Evolutionary conservation across 2,329 filamentous ascomycete genomes (phyloP), one percentile per base, ranked within the genome.

Genomic region (Cladorrhinum sp.): DNA sequence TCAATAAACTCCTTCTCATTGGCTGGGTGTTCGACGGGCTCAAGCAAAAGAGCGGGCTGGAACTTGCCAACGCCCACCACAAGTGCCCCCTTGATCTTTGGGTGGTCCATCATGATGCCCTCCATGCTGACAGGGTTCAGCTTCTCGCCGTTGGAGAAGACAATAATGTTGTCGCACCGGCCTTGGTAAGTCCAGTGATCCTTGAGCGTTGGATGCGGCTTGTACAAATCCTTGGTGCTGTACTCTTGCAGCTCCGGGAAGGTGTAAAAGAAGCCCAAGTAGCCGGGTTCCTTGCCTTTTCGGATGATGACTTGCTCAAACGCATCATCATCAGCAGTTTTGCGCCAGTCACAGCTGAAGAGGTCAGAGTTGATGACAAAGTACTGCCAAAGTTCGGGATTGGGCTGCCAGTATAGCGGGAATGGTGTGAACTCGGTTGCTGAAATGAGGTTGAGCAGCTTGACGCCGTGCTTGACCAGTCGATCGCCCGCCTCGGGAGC

Each of bases 141-240:
- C 67, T 83, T 82, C 69, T 81, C 78, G 25, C 79, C 80, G 51
- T 78, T 81, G 1, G 75, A 77, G 36, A 83, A 76, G 13, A 82
- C 79, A 16, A 82, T 77, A 50, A 82, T 70, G 62, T 79, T 77
- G 60, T 82, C 80, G 0, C 69, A 62, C n/a, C 75, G 68, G 23
- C 73, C 71, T 12, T 67, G 63, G 52, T 72, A 71, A 23, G 69
- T 60, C 73, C 73, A 80, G 61, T 75, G 69, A 45, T 77, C 63
- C 0, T 72, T 70, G 2, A 74, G 57, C 0, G 71, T 73, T 0
- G 77, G 77, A 54, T 80, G 77, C 10, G 65, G 70, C 36, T 52
- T 67, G 66, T 74, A 81, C 16, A 82, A 63, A 57, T 83, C 81
- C 41, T 75, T 76, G 6, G 76, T 79, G 7, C 73, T 70, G 65